phyloP scores from a whole-genome alignment of 108 stramenopile genomes.

The Cyclotella atomus region DNA sequence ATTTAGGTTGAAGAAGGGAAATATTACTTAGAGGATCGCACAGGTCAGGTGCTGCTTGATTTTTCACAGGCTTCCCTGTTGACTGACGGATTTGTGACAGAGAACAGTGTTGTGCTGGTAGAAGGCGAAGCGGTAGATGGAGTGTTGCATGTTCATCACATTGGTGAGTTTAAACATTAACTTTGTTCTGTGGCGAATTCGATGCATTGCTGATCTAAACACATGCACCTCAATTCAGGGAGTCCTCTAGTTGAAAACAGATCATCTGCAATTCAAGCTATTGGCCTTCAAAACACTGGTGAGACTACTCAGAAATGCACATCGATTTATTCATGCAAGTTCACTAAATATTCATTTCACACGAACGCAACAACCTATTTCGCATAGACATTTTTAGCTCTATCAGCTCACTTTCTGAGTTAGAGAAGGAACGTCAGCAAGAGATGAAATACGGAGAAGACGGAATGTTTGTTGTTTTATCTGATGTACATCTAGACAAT shows the following conservation, averaged over 20 bases:
- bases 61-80: constrained; percentile 56
- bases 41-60: constrained; percentile 70
- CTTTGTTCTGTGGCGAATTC: not conserved
- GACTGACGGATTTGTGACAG: constrained; percentile 80
- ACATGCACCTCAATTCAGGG: constrained; percentile 26
- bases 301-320: not conserved
- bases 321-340: not conserved
- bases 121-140: constrained; percentile 89
- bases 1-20: constrained; percentile 62
- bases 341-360: not conserved
- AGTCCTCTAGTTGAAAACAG: constrained; percentile 81
- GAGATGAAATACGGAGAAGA: constrained; percentile 60
- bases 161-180: constrained; percentile 47
- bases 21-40: constrained; percentile 83
- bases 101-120: constrained; percentile 88
- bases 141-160: constrained; percentile 64
- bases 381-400: constrained; percentile 62
- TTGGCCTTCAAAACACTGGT: constrained; percentile 59
- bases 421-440: constrained; percentile 59
- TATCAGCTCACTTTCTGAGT: constrained; percentile 64
- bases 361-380: not conserved
- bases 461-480: constrained; percentile 83
- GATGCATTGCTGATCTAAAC: not conserved
- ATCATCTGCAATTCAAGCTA: constrained; percentile 60
- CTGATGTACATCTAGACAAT: constrained; percentile 91